Base-by-base conservation (phyloP, 1,284 basidiomycete species). In the Malassezia slooffiae region DNA sequence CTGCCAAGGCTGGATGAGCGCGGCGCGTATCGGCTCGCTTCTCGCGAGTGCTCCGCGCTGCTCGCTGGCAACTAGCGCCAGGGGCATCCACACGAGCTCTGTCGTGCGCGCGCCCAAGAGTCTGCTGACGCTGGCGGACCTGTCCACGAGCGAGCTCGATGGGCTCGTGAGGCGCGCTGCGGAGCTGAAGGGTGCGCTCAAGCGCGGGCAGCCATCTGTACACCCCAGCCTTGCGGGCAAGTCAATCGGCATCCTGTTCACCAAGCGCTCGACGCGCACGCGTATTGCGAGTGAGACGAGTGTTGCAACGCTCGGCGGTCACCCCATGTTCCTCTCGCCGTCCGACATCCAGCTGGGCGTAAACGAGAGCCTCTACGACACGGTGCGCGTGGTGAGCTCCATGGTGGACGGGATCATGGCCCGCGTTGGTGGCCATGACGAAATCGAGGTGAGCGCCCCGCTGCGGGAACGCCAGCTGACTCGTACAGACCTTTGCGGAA, bases 361-460 rank as follows among this genome's bases (percentile, higher is more conserved):
- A 24, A 97, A 96, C 71, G 91, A 97, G 76, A 80, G 75, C 31
- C 70, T 81, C 15, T 75, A 83, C 37, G 93, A 97, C 73, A 81
- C 85, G 0, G 83, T 86, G 11, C 70, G 64, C 47, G 77, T 83
- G 15, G 85, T 97, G 12, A 82, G 85, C 15, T 85, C 85, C 13
- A 95, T 97, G 90, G 84, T 82, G 43, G 83, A 96, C 71, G 93
- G 91, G 15, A 87, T 97, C 55, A 95, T 97, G 74, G 93, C 91
- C 16, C 81, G 93, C 35, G 91, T 97, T 1, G 86, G 84, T 5
- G 82, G 78, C 10, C 91, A 97, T 71, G 76, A 77, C 3, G 91
- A 97, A 68, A 82, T 97, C 43, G 89, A 91, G 78, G 87, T 85
- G 23, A n/a, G n/a, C 28, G 50, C 27, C 26, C 8, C 35, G 16